Evolutionary conservation across 2,329 filamentous ascomycete genomes (phyloP).

Genomic region (Lachnellula cervina): DNA sequence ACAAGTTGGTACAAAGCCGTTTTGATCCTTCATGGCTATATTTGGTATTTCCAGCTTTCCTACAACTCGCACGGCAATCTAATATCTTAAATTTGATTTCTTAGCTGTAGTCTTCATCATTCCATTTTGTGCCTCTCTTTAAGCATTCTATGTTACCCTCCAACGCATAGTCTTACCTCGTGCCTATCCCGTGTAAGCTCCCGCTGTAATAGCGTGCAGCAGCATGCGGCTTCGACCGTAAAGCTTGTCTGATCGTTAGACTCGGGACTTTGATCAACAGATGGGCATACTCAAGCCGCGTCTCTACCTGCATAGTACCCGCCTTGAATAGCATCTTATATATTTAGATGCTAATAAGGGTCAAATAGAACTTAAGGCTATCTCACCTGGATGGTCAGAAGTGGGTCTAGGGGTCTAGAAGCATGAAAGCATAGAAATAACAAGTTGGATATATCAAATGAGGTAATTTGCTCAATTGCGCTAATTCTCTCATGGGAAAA

Average conservation of each 20-base stretch:
- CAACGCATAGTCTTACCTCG: slow-evolving; percentile 11
- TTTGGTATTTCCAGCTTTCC: no score
- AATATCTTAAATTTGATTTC: background rate
- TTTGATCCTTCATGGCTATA: background rate
- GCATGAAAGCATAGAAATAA: no score
- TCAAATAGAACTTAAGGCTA: no score
- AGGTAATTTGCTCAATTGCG: no score
- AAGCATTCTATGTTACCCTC: background rate
- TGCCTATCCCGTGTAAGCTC: slow-evolving; percentile 8
- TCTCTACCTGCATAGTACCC: background rate
- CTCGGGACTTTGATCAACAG: slow-evolving; percentile 12
- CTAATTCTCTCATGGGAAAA: no score
- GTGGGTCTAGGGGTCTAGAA: no score
- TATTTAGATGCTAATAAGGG: no score
- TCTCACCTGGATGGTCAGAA: no score
- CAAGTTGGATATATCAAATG: no score
- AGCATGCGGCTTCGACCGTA: slow-evolving; percentile 11
- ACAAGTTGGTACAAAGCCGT: background rate
- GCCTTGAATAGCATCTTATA: background rate
- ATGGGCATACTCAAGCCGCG: slow-evolving; percentile 3
- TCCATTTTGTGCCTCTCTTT: background rate
- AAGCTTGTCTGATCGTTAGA: slow-evolving; percentile 4
- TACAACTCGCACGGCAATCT: background rate
- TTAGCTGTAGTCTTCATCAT: background rate
- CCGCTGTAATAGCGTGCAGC: slow-evolving; percentile 9